A percentile compares a stretch with the other conserved stretches of the same genome.
Conservation (phyloP, 108 stramenopile genomes). For the Cyclostephanos tholiformis region DNA sequence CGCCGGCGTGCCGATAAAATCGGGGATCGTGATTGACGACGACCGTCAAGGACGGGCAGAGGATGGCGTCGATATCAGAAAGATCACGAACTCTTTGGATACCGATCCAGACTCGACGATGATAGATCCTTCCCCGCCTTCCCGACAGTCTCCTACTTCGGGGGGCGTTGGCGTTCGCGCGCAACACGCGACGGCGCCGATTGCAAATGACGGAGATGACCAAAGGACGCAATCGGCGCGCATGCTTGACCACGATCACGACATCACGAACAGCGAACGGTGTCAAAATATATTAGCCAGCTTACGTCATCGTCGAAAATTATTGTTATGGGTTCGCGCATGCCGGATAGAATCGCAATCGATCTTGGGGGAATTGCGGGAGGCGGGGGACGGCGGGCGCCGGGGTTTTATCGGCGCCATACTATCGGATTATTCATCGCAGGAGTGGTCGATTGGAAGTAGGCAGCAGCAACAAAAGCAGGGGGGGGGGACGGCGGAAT, state of each 20-base stretch:
- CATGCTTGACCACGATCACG: neutral
- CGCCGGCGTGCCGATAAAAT: neutral
- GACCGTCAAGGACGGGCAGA: neutral
- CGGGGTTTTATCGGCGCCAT: neutral
- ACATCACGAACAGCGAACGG: neutral
- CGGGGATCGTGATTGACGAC: neutral
- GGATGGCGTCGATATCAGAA: neutral
- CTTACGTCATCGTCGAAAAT: slow-evolving; percentile 6
- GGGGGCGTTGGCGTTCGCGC: neutral
- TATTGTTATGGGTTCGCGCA: slow-evolving; percentile 7
- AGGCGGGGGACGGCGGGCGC: neutral
- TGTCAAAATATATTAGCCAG: neutral
- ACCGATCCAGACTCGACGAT: neutral
- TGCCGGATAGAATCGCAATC: slow-evolving; percentile 4
- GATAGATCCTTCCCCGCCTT: neutral
- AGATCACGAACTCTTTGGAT: neutral
- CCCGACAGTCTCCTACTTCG: neutral
- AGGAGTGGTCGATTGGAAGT: neutral
- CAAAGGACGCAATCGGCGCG: too few relatives aligned
- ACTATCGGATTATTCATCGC: neutral
- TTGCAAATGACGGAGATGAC: too few relatives aligned
- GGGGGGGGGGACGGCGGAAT: neutral
- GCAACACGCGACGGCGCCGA: too few relatives aligned
- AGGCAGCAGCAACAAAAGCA: neutral
- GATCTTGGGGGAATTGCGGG: neutral